phyloP scores from a whole-genome alignment of 176 grass and related monocot species.

The Avena sativa region DNA sequence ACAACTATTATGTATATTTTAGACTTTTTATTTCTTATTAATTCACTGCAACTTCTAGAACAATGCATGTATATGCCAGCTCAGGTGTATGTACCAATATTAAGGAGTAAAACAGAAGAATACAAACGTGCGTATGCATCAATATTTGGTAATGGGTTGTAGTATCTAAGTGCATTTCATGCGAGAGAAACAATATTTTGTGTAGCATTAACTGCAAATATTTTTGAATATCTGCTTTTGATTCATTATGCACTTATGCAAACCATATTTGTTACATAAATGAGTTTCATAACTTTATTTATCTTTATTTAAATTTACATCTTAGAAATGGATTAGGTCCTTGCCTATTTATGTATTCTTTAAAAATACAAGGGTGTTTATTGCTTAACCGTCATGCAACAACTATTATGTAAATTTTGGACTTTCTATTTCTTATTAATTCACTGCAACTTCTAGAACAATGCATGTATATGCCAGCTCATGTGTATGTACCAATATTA shows the following conservation, averaged over 20 bases:
- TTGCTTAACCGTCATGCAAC: not conserved
- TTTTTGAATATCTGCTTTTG: too few species aligned
- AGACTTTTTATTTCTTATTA: not conserved
- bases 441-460: not conserved
- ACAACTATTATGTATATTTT: not conserved
- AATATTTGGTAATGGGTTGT: not conserved
- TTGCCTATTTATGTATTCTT: not conserved
- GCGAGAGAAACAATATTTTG: not conserved
- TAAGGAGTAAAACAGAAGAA: not conserved
- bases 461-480: not conserved
- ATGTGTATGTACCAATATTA: not conserved
- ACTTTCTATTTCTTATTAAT: not conserved
- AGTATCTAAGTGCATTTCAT: slow-evolving; percentile 1
- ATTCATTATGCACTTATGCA: too few species aligned
- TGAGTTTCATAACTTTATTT: too few species aligned
- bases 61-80: not conserved
- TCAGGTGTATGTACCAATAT: not conserved
- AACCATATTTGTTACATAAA: too few species aligned
- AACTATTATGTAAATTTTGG: not conserved
- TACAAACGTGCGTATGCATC: not conserved
- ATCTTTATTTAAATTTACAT: too few species aligned
- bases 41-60: not conserved
- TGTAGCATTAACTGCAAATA: too few species aligned
- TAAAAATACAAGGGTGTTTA: not conserved
- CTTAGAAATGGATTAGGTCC: too few species aligned